These are phyloP conservation scores for Liquidambar formosana DNA, from an alignment of 164 flowering plant species.

Conservation along the genomic window DNA sequence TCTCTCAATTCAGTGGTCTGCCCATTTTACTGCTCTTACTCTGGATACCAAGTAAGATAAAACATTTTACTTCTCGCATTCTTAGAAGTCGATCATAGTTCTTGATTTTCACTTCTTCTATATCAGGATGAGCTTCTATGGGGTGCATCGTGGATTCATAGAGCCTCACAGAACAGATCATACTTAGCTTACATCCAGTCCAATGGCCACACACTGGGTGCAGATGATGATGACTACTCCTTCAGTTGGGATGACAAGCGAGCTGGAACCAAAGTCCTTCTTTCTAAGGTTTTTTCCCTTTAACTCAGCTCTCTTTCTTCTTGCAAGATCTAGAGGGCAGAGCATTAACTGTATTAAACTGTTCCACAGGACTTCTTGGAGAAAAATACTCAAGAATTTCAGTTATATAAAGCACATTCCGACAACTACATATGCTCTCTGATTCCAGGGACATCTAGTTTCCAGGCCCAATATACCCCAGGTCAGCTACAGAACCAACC, in stretches of 20 bases:
- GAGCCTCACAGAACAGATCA: slow-evolving; percentile 56
- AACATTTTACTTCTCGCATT: not conserved
- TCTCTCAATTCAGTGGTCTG: slow-evolving; percentile 75
- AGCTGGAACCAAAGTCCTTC: slow-evolving; percentile 82
- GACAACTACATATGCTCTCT: slow-evolving; percentile 91
- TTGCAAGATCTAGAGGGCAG: not conserved
- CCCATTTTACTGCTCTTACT: slow-evolving; percentile 96
- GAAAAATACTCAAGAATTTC: slow-evolving; percentile 48
- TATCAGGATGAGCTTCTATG: slow-evolving; percentile 92
- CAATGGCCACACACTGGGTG: slow-evolving; percentile 83
- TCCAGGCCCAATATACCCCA: slow-evolving; percentile 84
- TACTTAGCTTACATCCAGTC: slow-evolving; percentile 73
- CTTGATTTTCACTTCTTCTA: not conserved
- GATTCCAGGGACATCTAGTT: slow-evolving; percentile 70
- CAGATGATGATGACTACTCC: slow-evolving; percentile 74
- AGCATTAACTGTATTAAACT: not conserved
- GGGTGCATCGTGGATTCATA: slow-evolving; percentile 97
- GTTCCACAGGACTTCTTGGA: slow-evolving; percentile 59
- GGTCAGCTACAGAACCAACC: slow-evolving; percentile 41
- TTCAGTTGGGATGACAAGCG: slow-evolving; percentile 97
- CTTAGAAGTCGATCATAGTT: not conserved
- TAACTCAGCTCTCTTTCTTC: not conserved
- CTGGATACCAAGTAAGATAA: slow-evolving; percentile 78
- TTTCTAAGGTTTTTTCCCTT: slow-evolving; percentile 57
- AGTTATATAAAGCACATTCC: slow-evolving; percentile 71